Evolutionary conservation across 805 yeast genomes (phyloP).

Genomic region (Metschnikowia hibisci): DNA sequence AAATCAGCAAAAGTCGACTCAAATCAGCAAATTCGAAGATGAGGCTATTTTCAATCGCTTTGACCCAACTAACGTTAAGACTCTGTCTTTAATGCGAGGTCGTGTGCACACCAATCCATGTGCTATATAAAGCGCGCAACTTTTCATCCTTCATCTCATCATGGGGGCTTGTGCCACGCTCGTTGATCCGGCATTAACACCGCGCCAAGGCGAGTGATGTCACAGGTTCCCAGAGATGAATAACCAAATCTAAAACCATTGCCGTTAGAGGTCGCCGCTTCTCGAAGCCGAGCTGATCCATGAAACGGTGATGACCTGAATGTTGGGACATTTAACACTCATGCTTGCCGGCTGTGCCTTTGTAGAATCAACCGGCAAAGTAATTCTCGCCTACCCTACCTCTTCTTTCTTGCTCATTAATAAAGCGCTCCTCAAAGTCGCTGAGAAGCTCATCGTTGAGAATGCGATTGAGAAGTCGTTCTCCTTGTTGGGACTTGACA

Average conservation of each 20-base stretch:
- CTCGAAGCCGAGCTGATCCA: slow-evolving; percentile 63
- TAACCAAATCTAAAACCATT: slow-evolving; percentile 92
- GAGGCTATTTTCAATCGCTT: too few relatives aligned
- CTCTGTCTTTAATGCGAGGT: neutral
- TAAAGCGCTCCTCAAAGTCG: slow-evolving; percentile 26
- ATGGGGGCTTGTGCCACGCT: slow-evolving; percentile 7
- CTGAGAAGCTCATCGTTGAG: slow-evolving; percentile 29
- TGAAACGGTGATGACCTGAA: slow-evolving; percentile 96
- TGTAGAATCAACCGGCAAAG: slow-evolving; percentile 12
- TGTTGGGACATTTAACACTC: slow-evolving; percentile 56
- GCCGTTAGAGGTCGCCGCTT: slow-evolving; percentile 90
- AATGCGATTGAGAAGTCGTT: slow-evolving; percentile 20
- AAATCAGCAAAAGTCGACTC: too few relatives aligned
- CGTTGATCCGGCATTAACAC: slow-evolving; percentile 16
- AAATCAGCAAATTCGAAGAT: too few relatives aligned
- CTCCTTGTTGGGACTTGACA: slow-evolving; percentile 10
- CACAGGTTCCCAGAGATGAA: slow-evolving; percentile 22
- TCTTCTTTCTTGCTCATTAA: slow-evolving; percentile 34
- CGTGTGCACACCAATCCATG: slow-evolving; percentile 6
- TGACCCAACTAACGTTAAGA: too few relatives aligned
- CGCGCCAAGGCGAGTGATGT: slow-evolving; percentile 12
- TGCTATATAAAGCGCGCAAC: neutral
- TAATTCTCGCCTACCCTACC: slow-evolving; percentile 44
- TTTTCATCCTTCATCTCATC: neutral
- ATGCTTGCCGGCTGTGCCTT: neutral